A percentile compares a stretch with the other conserved stretches of the same genome.
Evolutionary conservation across 257 asterid species (phyloP).

Genomic region (Pogostemon cablin): DNA sequence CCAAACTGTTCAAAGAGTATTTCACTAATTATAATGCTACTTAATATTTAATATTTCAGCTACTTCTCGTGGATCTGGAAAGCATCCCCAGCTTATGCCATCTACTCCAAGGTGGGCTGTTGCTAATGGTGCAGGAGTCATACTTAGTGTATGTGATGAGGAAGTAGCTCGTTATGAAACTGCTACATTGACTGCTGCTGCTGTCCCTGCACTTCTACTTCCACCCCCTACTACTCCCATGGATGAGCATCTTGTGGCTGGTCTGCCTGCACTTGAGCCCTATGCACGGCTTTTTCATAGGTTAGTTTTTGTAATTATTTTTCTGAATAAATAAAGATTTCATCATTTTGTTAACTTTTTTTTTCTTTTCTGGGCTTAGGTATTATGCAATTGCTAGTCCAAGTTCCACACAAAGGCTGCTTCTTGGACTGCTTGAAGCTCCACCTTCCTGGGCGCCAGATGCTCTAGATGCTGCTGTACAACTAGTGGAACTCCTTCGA

Average conservation of each 20-base stretch:
- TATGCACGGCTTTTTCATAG: constrained; percentile 95
- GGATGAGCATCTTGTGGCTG: constrained; percentile 99
- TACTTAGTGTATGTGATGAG: constrained; percentile 97
- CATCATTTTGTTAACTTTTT: constrained; percentile 24
- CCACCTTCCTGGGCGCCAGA: constrained; percentile 99
- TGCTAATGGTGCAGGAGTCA: constrained; percentile 99
- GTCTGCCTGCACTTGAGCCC: constrained; percentile 99
- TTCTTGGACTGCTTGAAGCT: constrained; percentile 97
- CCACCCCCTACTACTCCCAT: constrained; percentile 98
- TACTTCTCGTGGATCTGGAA: constrained; percentile 96
- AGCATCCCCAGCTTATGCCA: constrained; percentile 96
- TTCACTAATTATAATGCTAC: constrained; percentile 20
- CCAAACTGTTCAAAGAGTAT: constrained; percentile 11
- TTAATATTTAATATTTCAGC: constrained; percentile 49
- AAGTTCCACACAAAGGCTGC: constrained; percentile 98
- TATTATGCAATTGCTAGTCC: constrained; percentile 99
- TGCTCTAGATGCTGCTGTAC: constrained; percentile 99
- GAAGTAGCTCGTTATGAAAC: constrained; percentile 99
- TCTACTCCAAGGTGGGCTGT: constrained; percentile 99
- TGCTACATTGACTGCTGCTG: constrained; percentile 92
- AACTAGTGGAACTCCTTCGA: constrained; percentile 95
- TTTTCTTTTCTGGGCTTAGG: constrained; percentile 45
- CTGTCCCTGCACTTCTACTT: constrained; percentile 98
- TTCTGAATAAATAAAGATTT: constrained; percentile 16
- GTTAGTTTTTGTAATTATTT: constrained; percentile 40